Base-by-base conservation (phyloP, 495 filamentous ascomycete species). In the Penicillium canescens region DNA sequence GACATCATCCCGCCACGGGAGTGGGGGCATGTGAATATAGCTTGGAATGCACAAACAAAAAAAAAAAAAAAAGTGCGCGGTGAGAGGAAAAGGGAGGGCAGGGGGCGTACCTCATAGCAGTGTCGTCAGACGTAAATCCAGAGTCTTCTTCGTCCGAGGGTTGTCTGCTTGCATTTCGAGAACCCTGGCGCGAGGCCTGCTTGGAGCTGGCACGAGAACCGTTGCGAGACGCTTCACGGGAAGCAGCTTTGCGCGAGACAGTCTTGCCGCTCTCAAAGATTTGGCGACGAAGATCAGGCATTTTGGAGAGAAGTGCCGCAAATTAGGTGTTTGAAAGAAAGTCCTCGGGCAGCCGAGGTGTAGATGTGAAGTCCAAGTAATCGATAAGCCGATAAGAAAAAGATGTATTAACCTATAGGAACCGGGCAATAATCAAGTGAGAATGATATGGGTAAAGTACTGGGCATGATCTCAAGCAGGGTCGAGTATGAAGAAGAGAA, bases 261-360 rank as follows among this genome's bases (percentile, higher is more conserved):
- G 93, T 98, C 78, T 98, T 98, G 67, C 86, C 85, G 74, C 86
- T 89, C 76, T 92, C 89, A 10, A 77, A 61, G 33, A 89, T 91
- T 68, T 89, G 89, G 65, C 92, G 86, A 61, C 90, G 83, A 48
- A 97, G 82, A 62, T 78, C 75, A 18, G 72, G 75, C 75, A 78
- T 78, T 50, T 13, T 69, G 53, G 45, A 20, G 24, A 53, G 21
- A 34, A 18, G 18, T 18, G 31, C 9, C 24, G 59, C 54, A 49
- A 51, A 48, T 44, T 53, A 55, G 20, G 46, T 31, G 23, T 46
- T 55, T 26, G 51, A 48, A 21, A 55, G 26, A 42, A 26, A 31
- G 14, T 24, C 12, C 21, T 33, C 6, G 3, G 24, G 28, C 37
- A 18, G 46, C 20, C 36, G 31, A 31, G 43, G 21, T 16, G 31